A percentile compares a stretch with the other conserved stretches of the same genome.
These are phyloP conservation scores for Perilla frutescens DNA, from an alignment of 257 asterid species.

Conservation along the genomic window DNA sequence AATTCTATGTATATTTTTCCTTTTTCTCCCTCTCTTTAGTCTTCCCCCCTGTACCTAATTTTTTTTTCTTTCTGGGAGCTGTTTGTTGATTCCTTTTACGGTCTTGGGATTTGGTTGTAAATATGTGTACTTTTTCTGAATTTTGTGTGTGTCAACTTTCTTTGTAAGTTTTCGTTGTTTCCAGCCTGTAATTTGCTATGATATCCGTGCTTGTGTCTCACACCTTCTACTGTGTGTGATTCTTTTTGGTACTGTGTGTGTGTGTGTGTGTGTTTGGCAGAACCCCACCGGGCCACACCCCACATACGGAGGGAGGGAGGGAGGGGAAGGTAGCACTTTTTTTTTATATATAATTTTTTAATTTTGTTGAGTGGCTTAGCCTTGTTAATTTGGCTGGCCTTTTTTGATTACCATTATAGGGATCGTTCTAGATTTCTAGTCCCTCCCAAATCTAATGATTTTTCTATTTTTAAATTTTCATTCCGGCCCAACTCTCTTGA, in stretches of 20 bases:
- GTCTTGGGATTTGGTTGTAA: conserved; percentile 38
- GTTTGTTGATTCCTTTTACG: conserved; percentile 28
- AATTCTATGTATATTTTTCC: background rate
- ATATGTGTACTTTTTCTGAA: conserved; percentile 16
- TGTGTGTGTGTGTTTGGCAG: conserved; percentile 25
- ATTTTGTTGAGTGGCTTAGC: conserved; percentile 38
- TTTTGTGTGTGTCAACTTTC: conserved; percentile 18
- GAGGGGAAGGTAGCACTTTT: conserved; percentile 26
- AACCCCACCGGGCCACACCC: conserved; percentile 54
- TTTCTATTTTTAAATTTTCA: conserved; percentile 29
- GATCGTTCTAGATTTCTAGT: conserved; percentile 41
- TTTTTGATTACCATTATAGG: conserved; percentile 33
- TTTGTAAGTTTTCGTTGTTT: conserved; percentile 33
- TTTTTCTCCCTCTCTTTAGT: background rate
- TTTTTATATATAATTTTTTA: background rate
- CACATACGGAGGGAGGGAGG: conserved; percentile 38
- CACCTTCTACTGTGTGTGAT: conserved; percentile 39
- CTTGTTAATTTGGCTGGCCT: conserved; percentile 43
- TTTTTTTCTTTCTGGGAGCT: background rate
- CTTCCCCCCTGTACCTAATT: background rate
- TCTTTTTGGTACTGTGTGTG: conserved; percentile 7
- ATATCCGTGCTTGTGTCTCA: conserved; percentile 33
- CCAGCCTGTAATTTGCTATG: conserved; percentile 53
- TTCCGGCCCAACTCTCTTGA: conserved; percentile 38
- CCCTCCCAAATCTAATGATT: conserved; percentile 46